Conservation (phyloP, 2,329 filamentous ascomycete genomes). For the Cladosporium colombiae region DNA sequence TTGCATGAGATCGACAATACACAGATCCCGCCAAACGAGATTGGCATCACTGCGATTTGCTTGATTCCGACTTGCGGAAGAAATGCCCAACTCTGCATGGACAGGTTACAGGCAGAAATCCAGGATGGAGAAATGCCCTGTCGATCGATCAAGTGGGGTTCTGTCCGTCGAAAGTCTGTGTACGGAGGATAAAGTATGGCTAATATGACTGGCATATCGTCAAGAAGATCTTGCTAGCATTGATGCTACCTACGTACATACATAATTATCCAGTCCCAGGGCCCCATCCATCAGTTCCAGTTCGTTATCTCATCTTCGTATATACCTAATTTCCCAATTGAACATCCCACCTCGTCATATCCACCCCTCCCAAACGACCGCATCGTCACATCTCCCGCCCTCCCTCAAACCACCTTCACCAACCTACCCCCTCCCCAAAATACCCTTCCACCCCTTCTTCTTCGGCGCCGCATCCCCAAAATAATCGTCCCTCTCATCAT, state of each 20-base stretch:
- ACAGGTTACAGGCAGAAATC: not conserved
- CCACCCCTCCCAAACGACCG: too few species aligned
- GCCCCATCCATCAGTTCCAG: not conserved
- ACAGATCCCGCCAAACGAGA: too few species aligned
- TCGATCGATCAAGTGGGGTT: not conserved
- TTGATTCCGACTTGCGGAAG: not conserved
- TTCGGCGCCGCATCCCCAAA: slow-evolving; percentile 10
- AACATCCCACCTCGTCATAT: not conserved
- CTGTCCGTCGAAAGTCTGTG: not conserved
- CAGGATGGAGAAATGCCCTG: not conserved
- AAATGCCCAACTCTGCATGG: not conserved
- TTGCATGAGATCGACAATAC: too few species aligned
- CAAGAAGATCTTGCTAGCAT: not conserved
- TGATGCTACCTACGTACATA: not conserved
- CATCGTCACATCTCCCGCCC: too few species aligned
- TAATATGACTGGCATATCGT: not conserved
- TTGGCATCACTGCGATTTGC: not conserved
- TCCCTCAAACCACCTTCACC: not conserved
- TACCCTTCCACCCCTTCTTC: slow-evolving; percentile 33
- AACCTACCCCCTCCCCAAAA: slow-evolving; percentile 5
- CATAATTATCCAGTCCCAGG: not conserved
- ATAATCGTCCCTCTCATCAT: slow-evolving; percentile 31
- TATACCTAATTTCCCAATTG: not conserved
- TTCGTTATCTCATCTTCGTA: not conserved
- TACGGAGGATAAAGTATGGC: too few species aligned